These are phyloP conservation scores for Agapanthus africanus DNA, from an alignment of 106 monocot genomes.

Conservation along the genomic window DNA sequence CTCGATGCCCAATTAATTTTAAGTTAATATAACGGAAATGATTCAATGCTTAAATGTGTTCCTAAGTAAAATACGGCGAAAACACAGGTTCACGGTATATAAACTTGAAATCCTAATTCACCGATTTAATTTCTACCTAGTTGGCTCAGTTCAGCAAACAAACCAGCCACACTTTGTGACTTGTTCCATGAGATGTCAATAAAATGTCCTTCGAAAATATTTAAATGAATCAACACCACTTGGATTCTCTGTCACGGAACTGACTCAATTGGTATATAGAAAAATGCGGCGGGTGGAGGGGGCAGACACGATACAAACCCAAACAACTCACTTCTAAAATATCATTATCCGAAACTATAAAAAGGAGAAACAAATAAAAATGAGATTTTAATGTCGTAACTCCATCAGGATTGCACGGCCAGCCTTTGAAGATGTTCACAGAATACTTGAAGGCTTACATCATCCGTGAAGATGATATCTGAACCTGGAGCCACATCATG, in stretches of 20 bases:
- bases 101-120: no score
- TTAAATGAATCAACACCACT: no score
- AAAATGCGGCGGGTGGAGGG: not conserved
- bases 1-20: no score
- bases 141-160: no score
- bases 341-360: not conserved
- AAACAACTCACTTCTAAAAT: not conserved
- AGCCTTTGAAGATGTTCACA: conserved; percentile 93
- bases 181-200: no score
- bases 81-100: no score
- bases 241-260: not conserved
- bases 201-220: no score
- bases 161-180: no score
- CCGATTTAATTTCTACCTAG: no score
- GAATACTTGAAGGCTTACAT: conserved; percentile 98
- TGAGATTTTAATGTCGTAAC: not conserved
- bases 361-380: not conserved
- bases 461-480: conserved; percentile 92
- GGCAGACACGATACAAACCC: not conserved
- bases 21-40: no score
- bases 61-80: no score
- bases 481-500: conserved; percentile 74
- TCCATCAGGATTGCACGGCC: conserved; percentile 77
- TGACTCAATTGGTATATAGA: not conserved
- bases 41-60: no score